A percentile compares a stretch with the other conserved stretches of the same genome.
These are phyloP conservation scores for Phytophthora citrophthora DNA, from an alignment of 352 stramenopile genomes.

Conservation along the genomic window DNA sequence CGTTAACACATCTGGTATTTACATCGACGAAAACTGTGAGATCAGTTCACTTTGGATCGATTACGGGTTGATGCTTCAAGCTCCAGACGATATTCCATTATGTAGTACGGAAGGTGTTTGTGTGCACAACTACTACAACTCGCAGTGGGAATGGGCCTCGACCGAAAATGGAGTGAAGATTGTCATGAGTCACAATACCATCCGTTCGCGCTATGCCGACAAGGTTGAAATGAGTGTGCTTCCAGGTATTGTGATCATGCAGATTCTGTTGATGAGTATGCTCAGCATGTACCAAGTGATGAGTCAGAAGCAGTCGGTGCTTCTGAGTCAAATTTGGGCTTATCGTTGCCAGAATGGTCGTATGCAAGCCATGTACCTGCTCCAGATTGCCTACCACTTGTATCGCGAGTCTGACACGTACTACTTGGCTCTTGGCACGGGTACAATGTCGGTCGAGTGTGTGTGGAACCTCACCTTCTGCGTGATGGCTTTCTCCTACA, in stretches of 20 bases:
- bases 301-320: conserved; percentile 38
- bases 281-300: conserved; percentile 46
- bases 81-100: conserved; percentile 37
- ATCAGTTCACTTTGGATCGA: conserved; percentile 39
- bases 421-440: conserved; percentile 39
- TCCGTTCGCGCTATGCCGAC: conserved; percentile 34
- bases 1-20: conserved; percentile 40
- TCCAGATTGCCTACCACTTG: conserved; percentile 45
- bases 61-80: conserved; percentile 43
- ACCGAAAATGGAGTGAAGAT: conserved; percentile 17
- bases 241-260: conserved; percentile 40
- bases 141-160: conserved; percentile 39
- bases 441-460: conserved; percentile 43
- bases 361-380: conserved; percentile 43
- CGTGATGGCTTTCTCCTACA: conserved; percentile 43
- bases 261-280: conserved; percentile 41
- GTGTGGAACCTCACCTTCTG: conserved; percentile 51
- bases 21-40: conserved; percentile 32
- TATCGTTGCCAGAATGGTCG: conserved; percentile 46
- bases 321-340: conserved; percentile 47
- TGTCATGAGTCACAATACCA: conserved; percentile 30
- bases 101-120: conserved; percentile 36
- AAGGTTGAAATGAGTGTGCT: conserved; percentile 41
- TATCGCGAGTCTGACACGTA: conserved; percentile 40
- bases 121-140: conserved; percentile 46